phyloP scores from a whole-genome alignment of 148 eudicot genomes.

The Vaccinium corymbosum region DNA sequence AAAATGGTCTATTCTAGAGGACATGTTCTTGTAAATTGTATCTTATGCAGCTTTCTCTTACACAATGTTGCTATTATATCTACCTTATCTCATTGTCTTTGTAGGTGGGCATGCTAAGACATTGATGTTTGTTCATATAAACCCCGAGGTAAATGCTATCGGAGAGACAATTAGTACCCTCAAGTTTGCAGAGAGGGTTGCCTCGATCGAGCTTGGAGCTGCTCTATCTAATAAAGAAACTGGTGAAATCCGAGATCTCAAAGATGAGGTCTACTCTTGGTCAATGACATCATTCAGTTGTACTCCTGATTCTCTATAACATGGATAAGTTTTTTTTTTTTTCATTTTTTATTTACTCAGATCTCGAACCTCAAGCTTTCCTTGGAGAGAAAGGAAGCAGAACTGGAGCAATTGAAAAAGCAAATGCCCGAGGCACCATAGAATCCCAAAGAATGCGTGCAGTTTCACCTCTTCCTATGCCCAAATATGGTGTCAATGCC shows the following conservation, averaged over 20 bases:
- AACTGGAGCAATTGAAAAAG: conserved; percentile 58
- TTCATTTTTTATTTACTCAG: conserved; percentile 28
- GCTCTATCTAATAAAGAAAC: conserved; percentile 92
- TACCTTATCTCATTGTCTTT: conserved; percentile 16
- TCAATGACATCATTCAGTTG: not conserved
- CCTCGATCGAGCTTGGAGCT: conserved; percentile 83
- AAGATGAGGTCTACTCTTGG: conserved; percentile 64
- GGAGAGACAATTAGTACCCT: conserved; percentile 93
- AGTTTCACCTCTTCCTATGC: conserved; percentile 59
- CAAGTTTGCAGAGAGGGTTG: conserved; percentile 96
- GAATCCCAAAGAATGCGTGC: conserved; percentile 47
- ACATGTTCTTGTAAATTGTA: not conserved
- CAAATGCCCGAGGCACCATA: conserved; percentile 27
- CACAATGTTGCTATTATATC: not conserved
- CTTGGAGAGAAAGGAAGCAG: conserved; percentile 82
- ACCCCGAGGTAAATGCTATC: conserved; percentile 69
- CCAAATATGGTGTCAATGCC: conserved; percentile 33
- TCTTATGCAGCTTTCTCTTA: not conserved
- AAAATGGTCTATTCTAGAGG: not conserved
- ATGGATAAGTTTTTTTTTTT: not conserved
- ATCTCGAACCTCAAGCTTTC: conserved; percentile 64
- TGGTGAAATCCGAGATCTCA: conserved; percentile 76
- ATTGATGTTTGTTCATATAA: conserved; percentile 95
- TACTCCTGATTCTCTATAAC: not conserved
- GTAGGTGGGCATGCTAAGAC: conserved; percentile 96